These are phyloP conservation scores for Silene coronaria DNA, from an alignment of 179 eudicot genomes.

Conservation along the genomic window DNA sequence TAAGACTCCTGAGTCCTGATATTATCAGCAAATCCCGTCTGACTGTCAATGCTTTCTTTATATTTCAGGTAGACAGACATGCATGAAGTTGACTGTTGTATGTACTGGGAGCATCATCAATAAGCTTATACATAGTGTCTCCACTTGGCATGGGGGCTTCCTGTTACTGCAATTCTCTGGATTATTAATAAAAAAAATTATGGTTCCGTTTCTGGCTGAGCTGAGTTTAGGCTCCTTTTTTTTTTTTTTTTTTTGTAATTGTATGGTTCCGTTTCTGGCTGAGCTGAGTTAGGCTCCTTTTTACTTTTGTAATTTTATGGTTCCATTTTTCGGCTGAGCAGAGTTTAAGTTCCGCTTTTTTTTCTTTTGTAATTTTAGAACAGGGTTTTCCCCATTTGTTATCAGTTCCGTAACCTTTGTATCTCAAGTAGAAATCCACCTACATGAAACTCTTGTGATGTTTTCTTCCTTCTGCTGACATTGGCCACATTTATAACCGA, in stretches of 20 bases:
- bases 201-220: background rate
- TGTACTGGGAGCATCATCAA: conserved; percentile 11
- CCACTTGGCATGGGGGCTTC: conserved; percentile 2
- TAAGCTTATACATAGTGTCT: conserved; percentile 7
- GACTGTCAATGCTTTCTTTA: conserved; percentile 3
- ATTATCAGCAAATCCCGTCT: background rate
- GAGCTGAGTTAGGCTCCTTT: conserved; percentile 20
- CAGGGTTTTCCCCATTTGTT: background rate
- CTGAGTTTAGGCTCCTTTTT: conserved; percentile 16
- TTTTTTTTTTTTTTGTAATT: background rate
- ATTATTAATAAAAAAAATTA: too few relatives aligned
- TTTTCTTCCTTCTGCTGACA: background rate
- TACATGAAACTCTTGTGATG: background rate
- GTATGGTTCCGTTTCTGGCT: background rate
- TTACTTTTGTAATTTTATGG: conserved; percentile 14
- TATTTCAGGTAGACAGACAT: conserved; percentile 34
- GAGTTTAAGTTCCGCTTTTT: conserved; percentile 11
- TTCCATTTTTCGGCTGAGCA: conserved; percentile 3
- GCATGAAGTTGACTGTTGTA: conserved; percentile 6
- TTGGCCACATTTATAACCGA: too few relatives aligned
- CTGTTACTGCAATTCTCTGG: background rate
- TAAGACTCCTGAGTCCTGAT: background rate
- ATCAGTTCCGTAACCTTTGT: background rate
- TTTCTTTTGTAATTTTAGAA: conserved; percentile 21
- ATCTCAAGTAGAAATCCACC: conserved; percentile 1